phyloP scores from a whole-genome alignment of 83 land plant species.

The Picea abies region DNA sequence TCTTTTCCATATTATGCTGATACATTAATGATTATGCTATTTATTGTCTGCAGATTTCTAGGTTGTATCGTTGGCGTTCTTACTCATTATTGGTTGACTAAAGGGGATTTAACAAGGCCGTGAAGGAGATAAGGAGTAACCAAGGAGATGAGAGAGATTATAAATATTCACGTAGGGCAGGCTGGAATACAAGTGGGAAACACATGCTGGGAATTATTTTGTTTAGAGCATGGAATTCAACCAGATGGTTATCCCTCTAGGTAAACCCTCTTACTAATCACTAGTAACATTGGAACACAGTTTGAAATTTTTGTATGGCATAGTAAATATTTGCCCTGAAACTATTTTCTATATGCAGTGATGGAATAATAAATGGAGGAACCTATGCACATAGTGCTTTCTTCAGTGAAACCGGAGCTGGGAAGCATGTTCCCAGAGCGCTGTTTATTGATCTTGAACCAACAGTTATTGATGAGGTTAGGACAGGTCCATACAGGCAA shows the following conservation, averaged over 20 bases:
- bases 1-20: no score
- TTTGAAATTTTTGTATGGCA: background rate
- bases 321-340: background rate
- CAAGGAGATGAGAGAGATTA: constrained; percentile 36
- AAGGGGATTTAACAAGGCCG: no score
- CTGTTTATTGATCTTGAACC: constrained; percentile 31
- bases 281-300: background rate
- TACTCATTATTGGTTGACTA: no score
- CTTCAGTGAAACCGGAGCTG: constrained; percentile 28
- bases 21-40: no score
- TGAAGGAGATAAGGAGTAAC: no score
- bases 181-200: constrained; percentile 43
- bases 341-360: constrained; percentile 21
- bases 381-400: constrained; percentile 43
- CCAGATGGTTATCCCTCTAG: constrained; percentile 37
- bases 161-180: constrained; percentile 41
- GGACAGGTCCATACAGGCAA: constrained; percentile 30
- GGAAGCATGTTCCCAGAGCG: constrained; percentile 29
- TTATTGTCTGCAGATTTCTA: no score
- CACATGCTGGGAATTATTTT: constrained; percentile 40
- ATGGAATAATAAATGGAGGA: constrained; percentile 44
- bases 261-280: constrained; percentile 4
- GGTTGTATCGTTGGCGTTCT: no score
- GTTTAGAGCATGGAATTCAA: constrained; percentile 33
- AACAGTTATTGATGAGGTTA: constrained; percentile 29